Conservation (phyloP, 2,329 filamentous ascomycete species). For the Phaeosphaeria sp. region DNA sequence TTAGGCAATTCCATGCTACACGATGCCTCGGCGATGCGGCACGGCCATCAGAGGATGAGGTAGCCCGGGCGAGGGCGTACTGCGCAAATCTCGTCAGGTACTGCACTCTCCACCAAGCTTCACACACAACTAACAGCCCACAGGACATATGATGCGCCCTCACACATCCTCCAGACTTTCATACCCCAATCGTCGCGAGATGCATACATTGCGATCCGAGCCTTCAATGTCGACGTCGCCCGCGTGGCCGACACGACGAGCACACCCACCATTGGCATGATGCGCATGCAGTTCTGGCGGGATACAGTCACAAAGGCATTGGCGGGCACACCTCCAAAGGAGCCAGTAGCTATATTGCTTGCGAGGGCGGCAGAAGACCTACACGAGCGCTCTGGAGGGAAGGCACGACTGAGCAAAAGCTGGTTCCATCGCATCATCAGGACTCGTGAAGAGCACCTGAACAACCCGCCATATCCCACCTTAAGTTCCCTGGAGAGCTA, state of each 20-base stretch:
- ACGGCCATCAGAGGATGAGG: slow-evolving; percentile 52
- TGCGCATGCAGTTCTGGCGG: slow-evolving; percentile 96
- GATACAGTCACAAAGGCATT: slow-evolving; percentile 83
- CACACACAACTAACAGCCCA: slow-evolving; percentile 20
- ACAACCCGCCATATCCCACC: slow-evolving; percentile 79
- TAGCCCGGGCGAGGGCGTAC: slow-evolving; percentile 63
- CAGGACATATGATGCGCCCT: slow-evolving; percentile 88
- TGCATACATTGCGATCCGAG: slow-evolving; percentile 87
- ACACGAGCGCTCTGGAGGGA: slow-evolving; percentile 54
- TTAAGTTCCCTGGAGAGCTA: slow-evolving; percentile 82
- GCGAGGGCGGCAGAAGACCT: slow-evolving; percentile 72
- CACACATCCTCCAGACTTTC: slow-evolving; percentile 85
- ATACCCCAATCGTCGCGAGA: slow-evolving; percentile 76
- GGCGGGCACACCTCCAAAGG: slow-evolving; percentile 78
- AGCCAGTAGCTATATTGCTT: slow-evolving; percentile 88
- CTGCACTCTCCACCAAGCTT: slow-evolving; percentile 27
- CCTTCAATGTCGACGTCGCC: slow-evolving; percentile 91
- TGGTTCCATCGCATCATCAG: slow-evolving; percentile 75
- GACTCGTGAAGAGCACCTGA: slow-evolving; percentile 81
- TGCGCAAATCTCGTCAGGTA: slow-evolving; percentile 66
- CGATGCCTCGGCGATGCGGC: slow-evolving; percentile 26
- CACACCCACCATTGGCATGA: slow-evolving; percentile 81
- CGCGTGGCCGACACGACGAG: slow-evolving; percentile 89
- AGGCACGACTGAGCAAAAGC: slow-evolving; percentile 59
- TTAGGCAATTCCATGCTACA: slow-evolving; percentile 32